Base-by-base conservation (phyloP, 306 rosid species). In the Castanopsis chinensis region DNA sequence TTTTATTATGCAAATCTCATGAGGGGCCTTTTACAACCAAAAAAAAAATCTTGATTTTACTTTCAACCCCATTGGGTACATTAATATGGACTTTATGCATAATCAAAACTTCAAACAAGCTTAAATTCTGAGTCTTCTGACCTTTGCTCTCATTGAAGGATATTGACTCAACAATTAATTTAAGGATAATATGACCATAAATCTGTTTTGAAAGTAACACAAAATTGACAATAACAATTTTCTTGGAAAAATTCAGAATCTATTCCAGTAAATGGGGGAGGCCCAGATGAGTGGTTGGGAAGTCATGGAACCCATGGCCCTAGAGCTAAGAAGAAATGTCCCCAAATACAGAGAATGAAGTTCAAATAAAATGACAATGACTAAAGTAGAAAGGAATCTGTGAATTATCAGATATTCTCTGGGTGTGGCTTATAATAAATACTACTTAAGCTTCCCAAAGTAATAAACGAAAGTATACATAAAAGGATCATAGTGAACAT, bases 341-440 rank as follows among this genome's bases (percentile, higher is more conserved):
- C 20, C 56, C 43, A 45, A 49, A 76, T 28, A 64, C 60, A 60
- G 78, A 58, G 78, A 75, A 59, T 41, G 57, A 12, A 10, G 69
- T 37, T 75, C 65, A 45, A 7, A 21, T n/a, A 75, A 41, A 41
- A 35, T 28, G 32, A 60, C 30, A 20, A 59, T 33, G 30, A n/a
- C 25, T 1, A 28, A 53, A 32, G 76, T 2, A 37, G 18, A 33
- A 75, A 58, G 78, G 78, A 75, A 60, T 18, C 35, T 25, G 54
- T 57, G 15, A 49, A 49, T 49, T 49, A 12, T 12, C 17, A 49
- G 13, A 49, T 49, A 49, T 41, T 45, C 71, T 60, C 53, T 12
- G 2, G 49, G 23, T 45, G 79, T 61, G 79, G 55, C 71, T 43
- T 21, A 15, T 49, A 76, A 61, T 61, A 69, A 63, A 61, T 21